Conservation (phyloP, 768 basidiomycete species). For the Mycena galopus region DNA sequence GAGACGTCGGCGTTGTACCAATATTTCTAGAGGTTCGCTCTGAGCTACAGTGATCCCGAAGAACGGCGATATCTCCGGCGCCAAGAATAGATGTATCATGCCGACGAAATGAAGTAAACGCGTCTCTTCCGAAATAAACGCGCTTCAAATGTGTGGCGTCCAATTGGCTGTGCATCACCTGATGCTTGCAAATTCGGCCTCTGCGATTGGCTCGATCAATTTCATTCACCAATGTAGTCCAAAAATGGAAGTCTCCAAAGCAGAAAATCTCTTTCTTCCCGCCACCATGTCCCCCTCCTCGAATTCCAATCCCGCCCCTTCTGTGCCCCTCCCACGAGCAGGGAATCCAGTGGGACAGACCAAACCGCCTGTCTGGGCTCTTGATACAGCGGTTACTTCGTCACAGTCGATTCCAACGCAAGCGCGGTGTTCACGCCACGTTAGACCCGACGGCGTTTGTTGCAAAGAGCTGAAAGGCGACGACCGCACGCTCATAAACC, state of each 20-base stretch:
- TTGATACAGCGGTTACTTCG: constrained; percentile 58
- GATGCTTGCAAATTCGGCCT: background rate
- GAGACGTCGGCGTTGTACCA: too few relatives aligned
- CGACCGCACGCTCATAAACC: constrained; percentile 85
- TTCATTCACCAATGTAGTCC: background rate
- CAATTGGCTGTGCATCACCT: constrained; percentile 5
- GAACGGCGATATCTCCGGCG: too few relatives aligned
- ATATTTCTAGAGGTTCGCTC: too few relatives aligned
- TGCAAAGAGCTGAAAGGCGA: constrained; percentile 92
- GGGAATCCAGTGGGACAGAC: constrained; percentile 34
- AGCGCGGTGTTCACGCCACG: constrained; percentile 69
- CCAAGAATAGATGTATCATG: too few relatives aligned
- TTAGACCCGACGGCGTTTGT: constrained; percentile 76
- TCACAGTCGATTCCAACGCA: constrained; percentile 58
- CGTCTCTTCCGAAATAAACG: background rate
- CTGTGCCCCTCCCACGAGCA: constrained; percentile 32
- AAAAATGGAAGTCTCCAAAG: constrained; percentile 11
- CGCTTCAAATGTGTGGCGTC: background rate
- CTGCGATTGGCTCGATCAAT: constrained; percentile 15
- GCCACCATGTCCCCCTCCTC: constrained; percentile 34
- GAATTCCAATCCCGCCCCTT: constrained; percentile 24
- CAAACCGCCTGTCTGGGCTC: constrained; percentile 76
- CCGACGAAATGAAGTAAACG: background rate
- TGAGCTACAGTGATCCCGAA: too few relatives aligned
- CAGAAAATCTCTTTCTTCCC: constrained; percentile 19